Conservation (phyloP, 2,329 filamentous ascomycete genomes). For the Colletotrichum godetiae region DNA sequence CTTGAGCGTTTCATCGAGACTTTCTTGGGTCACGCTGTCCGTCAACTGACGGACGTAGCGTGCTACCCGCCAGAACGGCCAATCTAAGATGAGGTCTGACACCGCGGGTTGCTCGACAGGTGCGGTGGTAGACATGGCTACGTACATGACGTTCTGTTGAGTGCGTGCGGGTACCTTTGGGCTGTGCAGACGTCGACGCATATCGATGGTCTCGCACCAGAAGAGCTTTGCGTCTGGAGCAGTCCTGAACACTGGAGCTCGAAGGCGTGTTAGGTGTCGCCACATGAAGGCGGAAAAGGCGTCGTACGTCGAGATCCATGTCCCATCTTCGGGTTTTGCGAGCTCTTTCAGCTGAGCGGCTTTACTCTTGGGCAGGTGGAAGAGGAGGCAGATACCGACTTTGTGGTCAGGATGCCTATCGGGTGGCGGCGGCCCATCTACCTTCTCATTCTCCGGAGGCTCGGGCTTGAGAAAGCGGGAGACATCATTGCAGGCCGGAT, state of each 20-base stretch:
- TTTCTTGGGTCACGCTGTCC: slow-evolving; percentile 47
- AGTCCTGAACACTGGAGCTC: slow-evolving; percentile 47
- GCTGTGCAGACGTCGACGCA: slow-evolving; percentile 41
- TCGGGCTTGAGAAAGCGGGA: slow-evolving; percentile 46
- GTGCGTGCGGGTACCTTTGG: slow-evolving; percentile 42
- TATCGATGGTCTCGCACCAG: neutral
- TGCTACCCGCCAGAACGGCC: slow-evolving; percentile 48
- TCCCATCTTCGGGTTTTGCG: slow-evolving; percentile 46
- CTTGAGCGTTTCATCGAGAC: slow-evolving; percentile 43
- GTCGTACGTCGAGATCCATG: slow-evolving; percentile 59
- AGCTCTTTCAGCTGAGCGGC: slow-evolving; percentile 51
- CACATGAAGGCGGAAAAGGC: slow-evolving; percentile 56
- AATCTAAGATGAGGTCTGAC: slow-evolving; percentile 48
- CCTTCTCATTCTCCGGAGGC: slow-evolving; percentile 40
- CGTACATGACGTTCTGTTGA: slow-evolving; percentile 50
- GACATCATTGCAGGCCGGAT: slow-evolving; percentile 48
- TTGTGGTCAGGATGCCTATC: slow-evolving; percentile 44
- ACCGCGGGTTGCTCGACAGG: slow-evolving; percentile 44
- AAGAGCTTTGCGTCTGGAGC: slow-evolving; percentile 42
- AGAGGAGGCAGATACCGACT: slow-evolving; percentile 45
- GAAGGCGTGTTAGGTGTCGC: slow-evolving; percentile 49
- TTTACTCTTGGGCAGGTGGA: slow-evolving; percentile 57
- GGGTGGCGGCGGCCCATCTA: slow-evolving; percentile 45
- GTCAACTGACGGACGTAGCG: slow-evolving; percentile 51
- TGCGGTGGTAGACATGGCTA: slow-evolving; percentile 40